Base-by-base conservation (phyloP, 108 stramenopile genomes). In the Cyclotella distinguenda region DNA sequence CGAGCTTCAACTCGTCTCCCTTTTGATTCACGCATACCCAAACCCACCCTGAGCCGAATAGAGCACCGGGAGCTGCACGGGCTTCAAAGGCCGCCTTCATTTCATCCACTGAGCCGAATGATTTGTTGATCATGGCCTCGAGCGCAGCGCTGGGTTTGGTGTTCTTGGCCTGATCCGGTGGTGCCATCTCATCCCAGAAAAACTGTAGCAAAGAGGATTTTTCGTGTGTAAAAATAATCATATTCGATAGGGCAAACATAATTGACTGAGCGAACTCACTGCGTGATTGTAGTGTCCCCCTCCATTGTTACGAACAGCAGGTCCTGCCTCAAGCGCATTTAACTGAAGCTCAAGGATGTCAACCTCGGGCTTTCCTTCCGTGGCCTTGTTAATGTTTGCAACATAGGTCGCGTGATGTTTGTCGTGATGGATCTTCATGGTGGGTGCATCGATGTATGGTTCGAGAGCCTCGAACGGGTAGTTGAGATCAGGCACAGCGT, bases 281-380 rank as follows among this genome's bases (percentile, higher is more conserved):
- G 97, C 96, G 72, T 99, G 99, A 80, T 99, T 99, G 81, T 98
- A 89, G 82, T 98, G 97, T 38, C 99, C 99, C 36, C 98, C 98
- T 50, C 97, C 99, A 78, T 83, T 96, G 93, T 96, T 96, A 74
- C 91, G 87, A 51, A 86, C 80, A n/a, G 79, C 89, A n/a, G 89
- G 85, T 15, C 82, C 88, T 32, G 90, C 93, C 58, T 89, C 89
- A 50, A 95, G 76, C 28, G 94, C 94, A 62, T 91, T 72, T 18
- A 76, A 81, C 81, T 86, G 82, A 35, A 95, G 78, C 51, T 89
- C 94, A 42, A 91, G 64, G 60, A 95, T 86, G 32, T 86, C 83
- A 6, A 82, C 78, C 46, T 89, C 87, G 32, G 82, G 83, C 66
- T 91, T 86, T 12, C 89, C 94, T 67, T 95, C 91, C 26, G 75